Percentiles rank a stretch among this genome's conserved stretches.
These are phyloP conservation scores for Ramaria sp. DNA, from an alignment of 768 basidiomycete genomes.

Conservation along the genomic window DNA sequence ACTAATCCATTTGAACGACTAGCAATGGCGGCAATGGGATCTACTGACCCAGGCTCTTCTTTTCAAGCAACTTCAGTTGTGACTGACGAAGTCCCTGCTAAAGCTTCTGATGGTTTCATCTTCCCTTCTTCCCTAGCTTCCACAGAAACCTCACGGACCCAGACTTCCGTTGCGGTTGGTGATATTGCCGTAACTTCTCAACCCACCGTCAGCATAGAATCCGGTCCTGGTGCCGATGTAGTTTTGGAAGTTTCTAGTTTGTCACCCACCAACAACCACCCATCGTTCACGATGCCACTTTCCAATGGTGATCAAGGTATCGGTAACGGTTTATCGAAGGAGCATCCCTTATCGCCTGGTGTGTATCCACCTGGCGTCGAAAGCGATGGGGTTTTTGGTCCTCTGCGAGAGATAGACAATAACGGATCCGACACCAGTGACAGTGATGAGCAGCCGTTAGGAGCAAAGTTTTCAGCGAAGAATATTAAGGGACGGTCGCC, in stretches of 20 bases:
- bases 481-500: not conserved
- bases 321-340: conserved; percentile 8
- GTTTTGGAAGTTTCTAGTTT: not conserved
- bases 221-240: not conserved
- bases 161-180: not conserved
- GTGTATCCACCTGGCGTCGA: conserved; percentile 5
- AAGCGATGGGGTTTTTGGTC: conserved; percentile 39
- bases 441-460: conserved; percentile 31
- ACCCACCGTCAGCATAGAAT: not conserved
- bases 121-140: not conserved
- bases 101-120: conserved; percentile 16
- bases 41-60: conserved; percentile 46
- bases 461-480: not conserved
- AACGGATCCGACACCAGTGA: conserved; percentile 43
- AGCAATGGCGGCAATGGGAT: conserved; percentile 29
- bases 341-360: conserved; percentile 5
- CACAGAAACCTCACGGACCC: not conserved
- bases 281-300: not conserved
- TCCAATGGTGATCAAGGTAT: not conserved
- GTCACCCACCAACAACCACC: not conserved
- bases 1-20: conserved; percentile 89
- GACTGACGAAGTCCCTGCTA: conserved; percentile 26
- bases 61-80: conserved; percentile 40
- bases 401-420: conserved; percentile 47
- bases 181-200: not conserved